phyloP scores from a whole-genome alignment of 2,329 filamentous ascomycete species.

The Nemania serpens region DNA sequence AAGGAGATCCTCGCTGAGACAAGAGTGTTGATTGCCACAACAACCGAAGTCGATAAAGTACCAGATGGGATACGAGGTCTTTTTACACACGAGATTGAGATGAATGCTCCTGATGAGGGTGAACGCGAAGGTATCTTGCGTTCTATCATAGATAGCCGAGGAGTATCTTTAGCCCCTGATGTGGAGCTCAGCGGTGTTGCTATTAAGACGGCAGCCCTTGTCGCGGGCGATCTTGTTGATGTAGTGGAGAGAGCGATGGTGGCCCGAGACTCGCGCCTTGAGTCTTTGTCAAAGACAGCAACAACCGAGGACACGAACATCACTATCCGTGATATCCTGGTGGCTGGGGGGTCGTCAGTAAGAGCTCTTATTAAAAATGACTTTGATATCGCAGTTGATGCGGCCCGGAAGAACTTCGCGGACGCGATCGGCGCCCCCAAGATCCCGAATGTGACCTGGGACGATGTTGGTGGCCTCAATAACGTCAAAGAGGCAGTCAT shows the following conservation, averaged over 20 bases:
- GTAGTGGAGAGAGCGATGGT: slow-evolving; percentile 89
- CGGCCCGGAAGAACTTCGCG: slow-evolving; percentile 95
- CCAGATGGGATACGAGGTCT: slow-evolving; percentile 86
- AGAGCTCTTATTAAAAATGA: slow-evolving; percentile 80
- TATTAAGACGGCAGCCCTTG: slow-evolving; percentile 92
- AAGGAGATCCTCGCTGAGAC: slow-evolving; percentile 81
- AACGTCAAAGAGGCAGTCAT: slow-evolving; percentile 97
- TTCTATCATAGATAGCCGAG: slow-evolving; percentile 75
- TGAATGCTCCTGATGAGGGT: slow-evolving; percentile 88
- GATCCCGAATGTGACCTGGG: slow-evolving; percentile 96
- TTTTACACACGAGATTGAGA: slow-evolving; percentile 94
- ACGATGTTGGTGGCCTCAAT: slow-evolving; percentile 89
- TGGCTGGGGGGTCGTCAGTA: slow-evolving; percentile 81
- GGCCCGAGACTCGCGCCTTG: slow-evolving; percentile 75
- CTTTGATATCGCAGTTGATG: slow-evolving; percentile 91
- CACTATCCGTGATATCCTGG: slow-evolving; percentile 80
- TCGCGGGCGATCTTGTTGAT: slow-evolving; percentile 91
- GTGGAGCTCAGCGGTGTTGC: slow-evolving; percentile 86
- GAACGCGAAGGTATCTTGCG: slow-evolving; percentile 88
- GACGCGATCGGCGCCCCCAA: slow-evolving; percentile 97
- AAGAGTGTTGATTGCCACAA: slow-evolving; percentile 88
- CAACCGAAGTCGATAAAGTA: slow-evolving; percentile 92
- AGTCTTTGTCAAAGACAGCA: slow-evolving; percentile 65
- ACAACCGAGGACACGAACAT: slow-evolving; percentile 49
- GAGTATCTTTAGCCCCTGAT: slow-evolving; percentile 77